A percentile compares a stretch with the other conserved stretches of the same genome.
phyloP scores from a whole-genome alignment of 2,329 filamentous ascomycete genomes.

The Neofusicoccum cordaticola region DNA sequence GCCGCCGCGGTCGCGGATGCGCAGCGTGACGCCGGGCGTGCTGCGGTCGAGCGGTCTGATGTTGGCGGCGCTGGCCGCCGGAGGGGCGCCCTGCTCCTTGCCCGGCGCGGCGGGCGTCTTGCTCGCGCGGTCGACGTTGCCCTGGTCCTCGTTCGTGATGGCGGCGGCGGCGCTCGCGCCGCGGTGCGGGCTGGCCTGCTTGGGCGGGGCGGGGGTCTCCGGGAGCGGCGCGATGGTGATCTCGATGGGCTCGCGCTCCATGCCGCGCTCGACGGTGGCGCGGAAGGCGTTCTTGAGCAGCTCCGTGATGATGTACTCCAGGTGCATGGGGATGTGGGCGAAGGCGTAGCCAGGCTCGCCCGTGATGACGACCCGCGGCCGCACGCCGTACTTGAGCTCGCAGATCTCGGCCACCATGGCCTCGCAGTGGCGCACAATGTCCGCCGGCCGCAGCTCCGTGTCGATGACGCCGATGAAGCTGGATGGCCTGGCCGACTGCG shows the following conservation, averaged over 20 bases:
- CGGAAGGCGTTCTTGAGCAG: slow-evolving; percentile 95
- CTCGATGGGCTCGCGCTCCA: slow-evolving; percentile 76
- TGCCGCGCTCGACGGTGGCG: slow-evolving; percentile 82
- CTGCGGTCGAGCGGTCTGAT: slow-evolving; percentile 49
- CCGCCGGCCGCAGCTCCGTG: slow-evolving; percentile 77
- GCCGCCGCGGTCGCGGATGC: slow-evolving; percentile 92
- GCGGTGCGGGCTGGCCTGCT: slow-evolving; percentile 27
- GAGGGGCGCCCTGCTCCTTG: slow-evolving; percentile 11
- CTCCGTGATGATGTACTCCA: slow-evolving; percentile 97
- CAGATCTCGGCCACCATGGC: slow-evolving; percentile 93
- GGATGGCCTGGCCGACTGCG: slow-evolving; percentile 46
- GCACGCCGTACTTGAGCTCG: slow-evolving; percentile 89
- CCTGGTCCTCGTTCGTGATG: slow-evolving; percentile 36
- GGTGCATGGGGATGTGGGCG: slow-evolving; percentile 89
- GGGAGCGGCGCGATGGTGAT: slow-evolving; percentile 81
- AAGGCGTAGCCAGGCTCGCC: slow-evolving; percentile 86
- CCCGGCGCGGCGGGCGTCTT: background rate
- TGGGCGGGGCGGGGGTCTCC: slow-evolving; percentile 39
- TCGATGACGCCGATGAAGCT: slow-evolving; percentile 95
- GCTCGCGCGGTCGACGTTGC: slow-evolving; percentile 32
- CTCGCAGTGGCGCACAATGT: slow-evolving; percentile 79
- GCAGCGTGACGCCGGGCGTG: slow-evolving; percentile 83
- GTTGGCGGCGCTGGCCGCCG: slow-evolving; percentile 26
- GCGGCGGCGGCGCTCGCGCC: slow-evolving; percentile 26
- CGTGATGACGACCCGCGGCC: slow-evolving; percentile 76